Evolutionary conservation across 805 yeast genomes (phyloP), one percentile per base, ranked within the genome.

Genomic region (Nakazawaea molendinolei): DNA sequence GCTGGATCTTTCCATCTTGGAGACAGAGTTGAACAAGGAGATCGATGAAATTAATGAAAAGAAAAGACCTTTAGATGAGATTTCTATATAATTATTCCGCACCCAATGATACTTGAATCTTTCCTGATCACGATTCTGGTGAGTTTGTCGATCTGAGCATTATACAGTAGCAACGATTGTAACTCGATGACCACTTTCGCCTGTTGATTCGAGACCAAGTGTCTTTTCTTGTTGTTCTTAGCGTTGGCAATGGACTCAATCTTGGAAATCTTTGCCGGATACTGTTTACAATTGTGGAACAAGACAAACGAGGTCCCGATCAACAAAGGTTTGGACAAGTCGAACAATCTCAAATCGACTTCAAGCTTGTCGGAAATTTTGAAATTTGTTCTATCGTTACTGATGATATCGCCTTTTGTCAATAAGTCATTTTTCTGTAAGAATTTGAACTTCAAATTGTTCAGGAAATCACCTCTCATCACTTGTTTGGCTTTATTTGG

Each of bases 241-340:
- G 44, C 53, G 39, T 55, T 61, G 27, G 60, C 46, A 38, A 54
- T 29, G 42, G 61, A 46, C 39, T 56, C 43, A 46, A 77, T 67
- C 41, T 69, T 69, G 28, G 65, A 50, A 15, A 87, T 60, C 44
- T 78, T 71, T 4, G 86, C 86, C 2, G 92, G 85, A 28, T 75
- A 73, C 28, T 79, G 76, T 18, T 76, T 68, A 39, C 85, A 78
- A 43, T 89, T 87, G 42, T 89, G 69, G 58, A 87, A 86, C 35
- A 86, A 55, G 27, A 86, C 72, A 44, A 86, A 69, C 27, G 89
- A 80, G 0, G 94, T 69, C 6, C 97, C 96, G 10, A 80, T 77
- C 27, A 87, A 60, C 31, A 87, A 57, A 1, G 96, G 96, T 44
- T 84, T 68, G 23, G 67, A 67, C 48, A 77, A 53, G 39, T 81